These are phyloP conservation scores for Citeromyces nyonsensis DNA, from an alignment of 805 yeast genomes.

Conservation along the genomic window DNA sequence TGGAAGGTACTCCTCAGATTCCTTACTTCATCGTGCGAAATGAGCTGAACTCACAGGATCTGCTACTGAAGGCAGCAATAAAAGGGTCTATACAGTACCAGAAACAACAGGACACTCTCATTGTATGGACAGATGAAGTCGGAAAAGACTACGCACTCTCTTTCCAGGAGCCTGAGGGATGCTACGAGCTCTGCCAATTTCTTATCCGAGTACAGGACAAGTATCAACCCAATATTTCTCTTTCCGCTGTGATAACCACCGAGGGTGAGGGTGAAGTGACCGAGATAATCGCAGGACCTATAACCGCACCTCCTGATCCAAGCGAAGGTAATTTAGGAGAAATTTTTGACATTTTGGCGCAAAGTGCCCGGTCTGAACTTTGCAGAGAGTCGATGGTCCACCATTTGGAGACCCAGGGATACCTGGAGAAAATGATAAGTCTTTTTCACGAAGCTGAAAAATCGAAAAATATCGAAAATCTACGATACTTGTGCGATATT, in stretches of 20 bases:
- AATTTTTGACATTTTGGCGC: slow-evolving; percentile 40
- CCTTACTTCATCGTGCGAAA: slow-evolving; percentile 62
- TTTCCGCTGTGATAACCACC: slow-evolving; percentile 49
- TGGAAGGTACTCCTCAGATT: slow-evolving; percentile 15
- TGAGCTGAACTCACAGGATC: slow-evolving; percentile 44
- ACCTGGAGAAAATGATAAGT: slow-evolving; percentile 31
- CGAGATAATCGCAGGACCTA: slow-evolving; percentile 72
- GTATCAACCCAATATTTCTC: slow-evolving; percentile 47
- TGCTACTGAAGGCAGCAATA: slow-evolving; percentile 49
- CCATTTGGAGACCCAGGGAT: slow-evolving; percentile 36
- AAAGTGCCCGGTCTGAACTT: slow-evolving; percentile 44
- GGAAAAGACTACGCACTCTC: slow-evolving; percentile 74
- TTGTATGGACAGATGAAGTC: slow-evolving; percentile 78
- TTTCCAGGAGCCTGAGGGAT: slow-evolving; percentile 86
- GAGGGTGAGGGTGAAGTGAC: slow-evolving; percentile 36
- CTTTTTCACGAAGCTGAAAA: slow-evolving; percentile 44
- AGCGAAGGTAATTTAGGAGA: slow-evolving; percentile 30
- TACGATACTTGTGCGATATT: slow-evolving; percentile 59
- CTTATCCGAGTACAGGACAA: slow-evolving; percentile 51
- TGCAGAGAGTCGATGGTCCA: slow-evolving; percentile 45
- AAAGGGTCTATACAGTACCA: slow-evolving; percentile 74
- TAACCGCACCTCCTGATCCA: slow-evolving; percentile 50
- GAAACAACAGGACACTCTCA: slow-evolving; percentile 85
- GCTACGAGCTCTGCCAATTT: slow-evolving; percentile 72
- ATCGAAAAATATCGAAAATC: slow-evolving; percentile 29